Evolutionary conservation across 1,284 basidiomycete species (phyloP).

Genomic region (Apiotrichum sp.): DNA sequence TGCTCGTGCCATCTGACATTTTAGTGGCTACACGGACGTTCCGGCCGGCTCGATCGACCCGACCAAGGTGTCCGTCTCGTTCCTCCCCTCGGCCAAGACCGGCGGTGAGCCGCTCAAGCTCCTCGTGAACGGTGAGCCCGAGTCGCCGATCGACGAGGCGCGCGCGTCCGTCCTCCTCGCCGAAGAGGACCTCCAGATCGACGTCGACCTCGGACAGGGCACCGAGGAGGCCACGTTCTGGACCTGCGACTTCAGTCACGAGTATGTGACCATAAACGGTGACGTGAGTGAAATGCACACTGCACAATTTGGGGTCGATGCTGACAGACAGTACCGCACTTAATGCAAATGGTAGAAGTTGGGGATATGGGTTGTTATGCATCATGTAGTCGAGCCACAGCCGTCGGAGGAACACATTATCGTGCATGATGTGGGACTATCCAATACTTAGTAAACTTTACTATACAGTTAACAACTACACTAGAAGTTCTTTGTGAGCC

Average conservation of each 20-base stretch:
- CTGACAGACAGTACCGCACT: not conserved
- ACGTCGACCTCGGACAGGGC: conserved; percentile 70
- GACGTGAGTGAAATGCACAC: conserved; percentile 19
- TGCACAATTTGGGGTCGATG: no score
- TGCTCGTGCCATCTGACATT: no score
- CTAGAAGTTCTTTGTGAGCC: conserved; percentile 3
- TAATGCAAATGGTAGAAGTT: not conserved
- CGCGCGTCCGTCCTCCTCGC: conserved; percentile 76
- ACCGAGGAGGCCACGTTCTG: conserved; percentile 71
- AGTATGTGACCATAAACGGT: conserved; percentile 64
- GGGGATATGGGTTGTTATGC: not conserved
- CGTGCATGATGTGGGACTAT: no score
- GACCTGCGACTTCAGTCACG: conserved; percentile 96
- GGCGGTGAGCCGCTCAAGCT: conserved; percentile 55
- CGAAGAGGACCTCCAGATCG: conserved; percentile 77
- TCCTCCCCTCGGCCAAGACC: conserved; percentile 55
- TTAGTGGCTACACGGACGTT: conserved; percentile 64
- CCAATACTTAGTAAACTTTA: no score
- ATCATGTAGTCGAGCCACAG: no score
- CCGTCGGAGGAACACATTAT: no score
- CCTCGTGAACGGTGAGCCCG: conserved; percentile 82
- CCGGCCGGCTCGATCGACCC: conserved; percentile 63
- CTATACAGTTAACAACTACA: no score
- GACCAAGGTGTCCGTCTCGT: conserved; percentile 73
- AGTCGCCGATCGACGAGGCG: conserved; percentile 71